phyloP scores from a whole-genome alignment of 148 eudicot genomes.

The Oxyria digyna region DNA sequence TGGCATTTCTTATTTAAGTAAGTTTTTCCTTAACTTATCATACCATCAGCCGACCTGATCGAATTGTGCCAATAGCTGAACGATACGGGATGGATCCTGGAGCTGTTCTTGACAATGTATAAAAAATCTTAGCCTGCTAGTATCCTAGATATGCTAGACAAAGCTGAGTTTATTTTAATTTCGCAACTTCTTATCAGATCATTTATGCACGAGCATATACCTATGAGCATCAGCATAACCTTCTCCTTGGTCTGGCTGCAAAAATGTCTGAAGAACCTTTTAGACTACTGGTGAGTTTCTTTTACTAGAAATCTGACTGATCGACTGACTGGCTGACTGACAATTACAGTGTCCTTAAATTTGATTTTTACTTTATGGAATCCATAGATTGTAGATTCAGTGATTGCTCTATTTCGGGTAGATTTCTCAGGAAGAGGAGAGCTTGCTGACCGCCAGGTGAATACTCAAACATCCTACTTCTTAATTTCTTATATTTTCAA shows the following conservation, averaged over 20 bases:
- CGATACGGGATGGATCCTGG: conserved; percentile 97
- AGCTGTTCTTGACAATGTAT: conserved; percentile 95
- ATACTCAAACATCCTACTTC: not conserved
- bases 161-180: conserved; percentile 3
- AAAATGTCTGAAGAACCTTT: conserved; percentile 99
- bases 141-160: not conserved
- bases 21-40: conserved; percentile 21
- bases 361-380: not conserved
- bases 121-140: not conserved
- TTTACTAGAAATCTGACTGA: not conserved
- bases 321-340: no score
- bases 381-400: conserved; percentile 75
- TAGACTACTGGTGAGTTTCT: conserved; percentile 60
- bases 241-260: conserved; percentile 93
- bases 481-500: not conserved
- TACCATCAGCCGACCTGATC: conserved; percentile 78
- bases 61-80: conserved; percentile 94
- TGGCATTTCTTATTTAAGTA: not conserved
- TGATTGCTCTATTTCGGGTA: conserved; percentile 87
- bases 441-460: conserved; percentile 95
- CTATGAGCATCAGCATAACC: conserved; percentile 94
- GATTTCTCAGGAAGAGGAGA: conserved; percentile 97
- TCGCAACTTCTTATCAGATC: conserved; percentile 38
- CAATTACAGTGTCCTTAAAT: conserved; percentile 2
- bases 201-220: conserved; percentile 98